Conservation (phyloP, 2,329 filamentous ascomycete genomes). For the Aspergillus transmontanensis region DNA sequence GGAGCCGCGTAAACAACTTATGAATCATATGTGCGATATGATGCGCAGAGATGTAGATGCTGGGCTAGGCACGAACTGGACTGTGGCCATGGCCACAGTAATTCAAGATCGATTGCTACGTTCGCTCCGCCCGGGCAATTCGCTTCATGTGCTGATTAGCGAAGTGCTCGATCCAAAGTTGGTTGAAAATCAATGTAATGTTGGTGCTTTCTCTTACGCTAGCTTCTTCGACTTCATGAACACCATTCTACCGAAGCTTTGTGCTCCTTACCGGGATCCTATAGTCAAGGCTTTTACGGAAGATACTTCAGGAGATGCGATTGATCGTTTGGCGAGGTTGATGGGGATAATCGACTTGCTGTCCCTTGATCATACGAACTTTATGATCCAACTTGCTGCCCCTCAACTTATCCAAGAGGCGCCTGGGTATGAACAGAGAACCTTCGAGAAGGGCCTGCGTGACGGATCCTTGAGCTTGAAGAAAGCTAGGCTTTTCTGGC, state of each 20-base stretch:
- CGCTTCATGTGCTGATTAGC: constrained; percentile 62
- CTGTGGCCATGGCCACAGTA: constrained; percentile 67
- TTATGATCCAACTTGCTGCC: constrained; percentile 63
- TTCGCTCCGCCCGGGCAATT: constrained; percentile 62
- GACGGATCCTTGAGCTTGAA: constrained; percentile 54
- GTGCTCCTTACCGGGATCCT: constrained; percentile 64
- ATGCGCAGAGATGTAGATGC: constrained; percentile 61
- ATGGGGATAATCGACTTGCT: constrained; percentile 65
- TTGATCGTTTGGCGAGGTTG: constrained; percentile 65
- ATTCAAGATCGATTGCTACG: constrained; percentile 63
- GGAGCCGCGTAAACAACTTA: constrained; percentile 58
- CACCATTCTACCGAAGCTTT: constrained; percentile 64
- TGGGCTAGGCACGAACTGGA: constrained; percentile 61
- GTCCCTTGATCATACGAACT: constrained; percentile 67
- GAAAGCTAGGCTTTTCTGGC: constrained; percentile 59
- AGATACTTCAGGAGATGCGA: constrained; percentile 56
- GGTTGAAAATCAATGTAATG: constrained; percentile 60
- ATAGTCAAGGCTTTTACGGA: constrained; percentile 59
- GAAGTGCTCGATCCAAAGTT: constrained; percentile 63
- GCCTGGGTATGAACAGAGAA: constrained; percentile 62
- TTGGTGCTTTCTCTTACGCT: constrained; percentile 64
- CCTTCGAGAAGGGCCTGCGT: constrained; percentile 59
- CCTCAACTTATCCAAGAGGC: constrained; percentile 64
- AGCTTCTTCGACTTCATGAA: constrained; percentile 67
- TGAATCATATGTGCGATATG: constrained; percentile 60